phyloP scores from a whole-genome alignment of 768 basidiomycete genomes.

The Auricularia auricula-judae region DNA sequence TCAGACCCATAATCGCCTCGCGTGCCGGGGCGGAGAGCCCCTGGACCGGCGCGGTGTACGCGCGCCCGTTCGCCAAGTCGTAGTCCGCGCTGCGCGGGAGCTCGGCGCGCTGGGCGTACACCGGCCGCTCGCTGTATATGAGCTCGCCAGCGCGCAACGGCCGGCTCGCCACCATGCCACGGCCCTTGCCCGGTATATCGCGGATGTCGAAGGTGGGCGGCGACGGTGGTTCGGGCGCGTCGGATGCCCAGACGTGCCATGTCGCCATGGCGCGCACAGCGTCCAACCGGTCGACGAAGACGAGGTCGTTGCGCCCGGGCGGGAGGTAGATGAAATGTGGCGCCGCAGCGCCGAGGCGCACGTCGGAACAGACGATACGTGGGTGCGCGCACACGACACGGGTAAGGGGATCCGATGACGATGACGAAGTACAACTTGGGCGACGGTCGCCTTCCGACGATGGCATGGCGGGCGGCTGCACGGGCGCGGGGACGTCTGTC shows the following conservation, averaged over 20 bases:
- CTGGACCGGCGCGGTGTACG: not conserved
- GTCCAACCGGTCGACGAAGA: not conserved
- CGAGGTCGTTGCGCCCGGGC: not conserved
- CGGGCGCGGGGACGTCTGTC: no score
- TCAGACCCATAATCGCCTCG: not conserved
- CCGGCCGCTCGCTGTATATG: slow-evolving; percentile 1
- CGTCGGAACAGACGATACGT: not conserved
- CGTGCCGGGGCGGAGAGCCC: not conserved
- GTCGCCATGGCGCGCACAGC: not conserved
- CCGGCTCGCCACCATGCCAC: slow-evolving; percentile 1
- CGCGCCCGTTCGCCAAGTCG: not conserved
- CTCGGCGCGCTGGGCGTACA: slow-evolving; percentile 1
- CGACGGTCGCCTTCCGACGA: no score
- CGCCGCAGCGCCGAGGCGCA: not conserved
- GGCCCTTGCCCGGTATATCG: slow-evolving; percentile 2
- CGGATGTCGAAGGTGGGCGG: not conserved
- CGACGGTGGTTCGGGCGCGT: not conserved
- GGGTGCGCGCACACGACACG: not conserved
- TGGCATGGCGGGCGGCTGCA: no score
- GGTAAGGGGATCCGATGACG: not conserved
- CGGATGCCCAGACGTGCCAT: not conserved
- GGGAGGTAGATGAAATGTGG: not conserved
- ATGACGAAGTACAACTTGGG: no score
- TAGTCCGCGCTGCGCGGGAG: not conserved
- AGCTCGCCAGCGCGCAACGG: not conserved